Percentiles rank a stretch among this genome's conserved stretches.
These are phyloP conservation scores for Massariosphaeria phaeospora DNA, from an alignment of 495 filamentous ascomycete species.

Conservation along the genomic window DNA sequence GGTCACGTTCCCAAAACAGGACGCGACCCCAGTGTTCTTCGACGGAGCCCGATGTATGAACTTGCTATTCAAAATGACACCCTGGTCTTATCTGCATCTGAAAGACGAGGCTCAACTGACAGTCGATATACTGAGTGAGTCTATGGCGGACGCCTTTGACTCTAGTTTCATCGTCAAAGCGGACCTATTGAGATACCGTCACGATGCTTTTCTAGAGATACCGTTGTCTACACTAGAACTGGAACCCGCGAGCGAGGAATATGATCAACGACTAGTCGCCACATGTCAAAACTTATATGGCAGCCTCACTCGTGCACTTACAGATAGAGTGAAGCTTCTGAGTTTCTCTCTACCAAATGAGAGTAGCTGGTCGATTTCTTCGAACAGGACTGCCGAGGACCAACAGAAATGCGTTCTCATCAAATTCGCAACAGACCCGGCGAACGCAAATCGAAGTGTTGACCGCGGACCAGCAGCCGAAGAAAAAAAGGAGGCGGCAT, in stretches of 20 bases:
- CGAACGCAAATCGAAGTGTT: conserved; percentile 64
- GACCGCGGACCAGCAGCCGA: conserved; percentile 85
- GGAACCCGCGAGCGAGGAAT: conserved; percentile 1
- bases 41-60: conserved; percentile 73
- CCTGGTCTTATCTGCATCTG: conserved; percentile 71
- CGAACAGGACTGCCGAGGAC: conserved; percentile 20
- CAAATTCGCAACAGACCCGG: conserved; percentile 65
- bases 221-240: conserved; percentile 3
- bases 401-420: conserved; percentile 47
- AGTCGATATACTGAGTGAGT: conserved; percentile 66
- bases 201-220: conserved; percentile 55
- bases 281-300: conserved; percentile 43
- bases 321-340: conserved; percentile 66
- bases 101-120: conserved; percentile 68
- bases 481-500: conserved; percentile 61
- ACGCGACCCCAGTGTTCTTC: conserved; percentile 50
- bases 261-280: conserved; percentile 5
- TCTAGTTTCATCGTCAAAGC: conserved; percentile 72
- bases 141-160: conserved; percentile 73
- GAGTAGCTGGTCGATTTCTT: conserved; percentile 37
- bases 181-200: conserved; percentile 62
- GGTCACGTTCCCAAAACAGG: conserved; percentile 34
- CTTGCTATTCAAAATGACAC: conserved; percentile 83
- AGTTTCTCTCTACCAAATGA: conserved; percentile 24
- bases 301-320: conserved; percentile 62